A percentile compares a stretch with the other conserved stretches of the same genome.
phyloP scores from a whole-genome alignment of 345 rosid species.

The Murraya koenigii region DNA sequence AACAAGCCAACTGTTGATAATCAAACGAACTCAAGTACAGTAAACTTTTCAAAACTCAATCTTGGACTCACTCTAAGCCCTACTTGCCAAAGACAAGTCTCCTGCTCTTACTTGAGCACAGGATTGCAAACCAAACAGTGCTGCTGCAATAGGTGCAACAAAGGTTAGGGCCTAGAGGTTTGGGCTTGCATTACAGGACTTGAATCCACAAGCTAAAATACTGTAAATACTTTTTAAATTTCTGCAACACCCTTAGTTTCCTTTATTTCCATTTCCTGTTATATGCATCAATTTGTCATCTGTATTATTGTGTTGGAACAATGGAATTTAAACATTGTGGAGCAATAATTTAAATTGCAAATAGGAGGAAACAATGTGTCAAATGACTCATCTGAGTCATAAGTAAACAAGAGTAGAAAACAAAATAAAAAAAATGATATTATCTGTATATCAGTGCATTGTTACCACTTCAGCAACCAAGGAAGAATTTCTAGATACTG shows the following conservation, averaged over 20 bases:
- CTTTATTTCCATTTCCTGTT: background rate
- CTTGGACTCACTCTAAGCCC: constrained; percentile 37
- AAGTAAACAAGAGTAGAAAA: background rate
- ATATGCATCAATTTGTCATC: background rate
- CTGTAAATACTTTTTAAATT: background rate
- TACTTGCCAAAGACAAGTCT: constrained; percentile 15
- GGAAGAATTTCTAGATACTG: background rate
- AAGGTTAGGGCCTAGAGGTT: background rate
- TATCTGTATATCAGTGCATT: background rate
- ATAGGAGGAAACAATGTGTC: too few species aligned
- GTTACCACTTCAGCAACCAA: background rate
- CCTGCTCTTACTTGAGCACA: constrained; percentile 3
- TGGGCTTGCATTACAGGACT: background rate
- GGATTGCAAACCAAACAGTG: constrained; percentile 2
- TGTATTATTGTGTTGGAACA: too few species aligned
- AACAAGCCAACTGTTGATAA: constrained; percentile 2
- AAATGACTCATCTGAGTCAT: background rate
- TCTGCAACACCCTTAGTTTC: background rate
- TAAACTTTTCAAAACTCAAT: constrained; percentile 19
- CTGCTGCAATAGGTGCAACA: background rate
- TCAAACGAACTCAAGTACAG: constrained; percentile 12
- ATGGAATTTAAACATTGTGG: too few species aligned
- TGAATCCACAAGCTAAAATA: background rate
- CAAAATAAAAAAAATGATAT: background rate
- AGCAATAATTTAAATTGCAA: too few species aligned